Percentiles rank a stretch among this genome's conserved stretches.
These are phyloP conservation scores for Calophaca sinica DNA, from an alignment of 306 rosid genomes.

Conservation along the genomic window DNA sequence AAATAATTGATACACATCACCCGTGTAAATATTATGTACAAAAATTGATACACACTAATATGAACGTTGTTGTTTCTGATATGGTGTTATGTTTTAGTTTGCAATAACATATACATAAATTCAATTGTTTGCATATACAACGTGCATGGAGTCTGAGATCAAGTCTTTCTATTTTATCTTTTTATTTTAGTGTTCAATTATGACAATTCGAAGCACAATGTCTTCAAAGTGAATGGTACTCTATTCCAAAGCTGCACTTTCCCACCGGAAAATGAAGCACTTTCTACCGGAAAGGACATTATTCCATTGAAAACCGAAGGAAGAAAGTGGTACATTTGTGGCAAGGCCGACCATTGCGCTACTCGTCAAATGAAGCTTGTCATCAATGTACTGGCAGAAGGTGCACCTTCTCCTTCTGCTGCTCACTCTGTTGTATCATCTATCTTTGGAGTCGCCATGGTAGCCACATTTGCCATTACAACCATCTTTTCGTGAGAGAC, in stretches of 20 bases:
- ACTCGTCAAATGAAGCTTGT: constrained; percentile 44
- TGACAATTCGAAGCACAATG: constrained; percentile 30
- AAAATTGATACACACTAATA: too few relatives aligned
- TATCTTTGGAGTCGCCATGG: background rate
- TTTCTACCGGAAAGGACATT: constrained; percentile 9
- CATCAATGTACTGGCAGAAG: background rate
- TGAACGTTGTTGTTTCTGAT: too few relatives aligned
- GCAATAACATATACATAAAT: too few relatives aligned
- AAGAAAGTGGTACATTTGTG: constrained; percentile 51
- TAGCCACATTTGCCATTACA: background rate
- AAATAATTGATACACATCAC: too few relatives aligned
- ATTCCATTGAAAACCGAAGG: constrained; percentile 31
- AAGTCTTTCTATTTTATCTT: too few relatives aligned
- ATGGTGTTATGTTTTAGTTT: too few relatives aligned
- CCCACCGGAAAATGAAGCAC: constrained; percentile 1
- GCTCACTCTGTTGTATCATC: constrained; percentile 14
- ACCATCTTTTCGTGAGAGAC: constrained; percentile 28
- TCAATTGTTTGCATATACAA: too few relatives aligned
- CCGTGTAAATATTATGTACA: too few relatives aligned
- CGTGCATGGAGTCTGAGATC: background rate
- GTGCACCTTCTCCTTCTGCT: constrained; percentile 49
- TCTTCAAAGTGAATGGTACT: constrained; percentile 44
- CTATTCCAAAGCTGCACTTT: constrained; percentile 27
- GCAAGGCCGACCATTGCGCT: constrained; percentile 25
- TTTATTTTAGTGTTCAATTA: constrained; percentile 44